Conservation (phyloP, 352 stramenopile genomes). For the Globisporangium middletonii region DNA sequence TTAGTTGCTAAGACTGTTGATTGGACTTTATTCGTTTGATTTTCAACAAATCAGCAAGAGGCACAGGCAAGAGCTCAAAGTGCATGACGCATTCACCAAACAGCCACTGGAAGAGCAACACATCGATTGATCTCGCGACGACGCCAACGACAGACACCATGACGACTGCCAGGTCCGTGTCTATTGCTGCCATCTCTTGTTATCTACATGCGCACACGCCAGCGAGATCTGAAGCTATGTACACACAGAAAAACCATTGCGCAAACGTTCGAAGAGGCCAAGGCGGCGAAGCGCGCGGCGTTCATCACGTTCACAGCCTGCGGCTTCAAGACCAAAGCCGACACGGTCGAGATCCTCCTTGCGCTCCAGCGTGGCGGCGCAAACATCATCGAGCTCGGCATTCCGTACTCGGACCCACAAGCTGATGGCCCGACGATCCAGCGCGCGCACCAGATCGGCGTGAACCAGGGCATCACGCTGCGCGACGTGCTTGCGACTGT, state of each 20-base stretch:
- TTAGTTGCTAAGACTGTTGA: not conserved
- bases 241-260: conserved; percentile 48
- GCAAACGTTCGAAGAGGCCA: conserved; percentile 59
- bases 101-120: not conserved
- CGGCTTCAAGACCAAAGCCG: conserved; percentile 90
- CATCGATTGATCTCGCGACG: no score
- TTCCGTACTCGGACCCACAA: conserved; percentile 98
- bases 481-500: conserved; percentile 92
- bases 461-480: conserved; percentile 93
- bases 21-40: not conserved
- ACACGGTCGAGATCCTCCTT: conserved; percentile 95
- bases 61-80: not conserved
- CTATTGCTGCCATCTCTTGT: not conserved
- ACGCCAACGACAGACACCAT: not conserved
- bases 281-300: conserved; percentile 73
- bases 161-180: not conserved
- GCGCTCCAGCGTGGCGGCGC: conserved; percentile 94
- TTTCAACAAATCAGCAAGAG: not conserved
- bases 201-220: not conserved
- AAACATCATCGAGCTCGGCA: conserved; percentile 95
- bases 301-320: conserved; percentile 98
- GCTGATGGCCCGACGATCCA: conserved; percentile 98
- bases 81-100: not conserved
- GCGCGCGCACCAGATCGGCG: conserved; percentile 90
- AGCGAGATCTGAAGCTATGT: not conserved